A percentile compares a stretch with the other conserved stretches of the same genome.
These are phyloP conservation scores for Phytophthora cactorum DNA, from an alignment of 352 stramenopile genomes.

Conservation along the genomic window DNA sequence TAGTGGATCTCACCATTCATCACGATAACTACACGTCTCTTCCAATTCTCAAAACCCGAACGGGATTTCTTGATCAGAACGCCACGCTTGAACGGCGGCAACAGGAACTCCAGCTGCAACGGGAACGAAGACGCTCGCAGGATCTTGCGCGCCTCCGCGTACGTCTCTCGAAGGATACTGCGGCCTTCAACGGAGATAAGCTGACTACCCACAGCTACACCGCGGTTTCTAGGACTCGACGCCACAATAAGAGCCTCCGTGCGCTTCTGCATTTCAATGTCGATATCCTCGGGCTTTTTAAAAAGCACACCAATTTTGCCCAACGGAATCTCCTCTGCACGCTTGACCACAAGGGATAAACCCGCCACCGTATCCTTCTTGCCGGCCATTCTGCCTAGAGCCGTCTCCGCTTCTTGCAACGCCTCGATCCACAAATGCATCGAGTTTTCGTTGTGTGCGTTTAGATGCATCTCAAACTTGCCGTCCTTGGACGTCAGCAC, in stretches of 20 bases:
- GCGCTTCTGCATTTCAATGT: conserved; percentile 75
- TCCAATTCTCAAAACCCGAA: conserved; percentile 89
- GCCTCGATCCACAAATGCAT: conserved; percentile 91
- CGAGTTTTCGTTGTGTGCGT: conserved; percentile 78
- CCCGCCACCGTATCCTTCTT: conserved; percentile 65
- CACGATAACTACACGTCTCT: conserved; percentile 79
- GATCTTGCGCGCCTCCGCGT: conserved; percentile 52
- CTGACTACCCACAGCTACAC: conserved; percentile 74
- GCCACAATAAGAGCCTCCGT: conserved; percentile 81
- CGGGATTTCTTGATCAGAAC: conserved; percentile 87
- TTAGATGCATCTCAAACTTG: conserved; percentile 88
- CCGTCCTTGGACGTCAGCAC: conserved; percentile 81
- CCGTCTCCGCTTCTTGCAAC: conserved; percentile 77
- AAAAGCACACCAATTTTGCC: conserved; percentile 71
- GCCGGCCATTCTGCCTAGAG: conserved; percentile 50
- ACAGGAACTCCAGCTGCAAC: conserved; percentile 74
- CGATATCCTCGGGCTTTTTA: conserved; percentile 62
- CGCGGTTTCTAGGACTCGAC: conserved; percentile 47
- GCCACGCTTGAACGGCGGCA: conserved; percentile 86
- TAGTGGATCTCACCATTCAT: conserved; percentile 86
- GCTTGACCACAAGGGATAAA: conserved; percentile 76
- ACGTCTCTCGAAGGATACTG: conserved; percentile 75
- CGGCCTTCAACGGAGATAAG: conserved; percentile 64
- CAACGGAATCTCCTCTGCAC: conserved; percentile 79
- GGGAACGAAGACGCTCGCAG: conserved; percentile 67